Conservation (phyloP, 306 rosid species). For the Sophora flavescens region DNA sequence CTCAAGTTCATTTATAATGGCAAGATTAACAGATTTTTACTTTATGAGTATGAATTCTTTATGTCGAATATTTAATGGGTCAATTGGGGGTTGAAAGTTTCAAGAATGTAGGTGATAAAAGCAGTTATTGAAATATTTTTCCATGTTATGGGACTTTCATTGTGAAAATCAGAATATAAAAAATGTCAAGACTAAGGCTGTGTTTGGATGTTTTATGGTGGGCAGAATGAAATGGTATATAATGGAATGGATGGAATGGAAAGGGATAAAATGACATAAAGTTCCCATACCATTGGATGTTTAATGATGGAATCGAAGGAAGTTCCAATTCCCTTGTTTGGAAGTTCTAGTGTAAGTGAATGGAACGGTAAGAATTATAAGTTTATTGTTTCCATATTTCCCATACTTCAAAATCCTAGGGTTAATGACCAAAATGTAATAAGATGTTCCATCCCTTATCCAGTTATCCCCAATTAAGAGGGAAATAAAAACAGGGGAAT, state of each 20-base stretch:
- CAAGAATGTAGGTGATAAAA: neutral
- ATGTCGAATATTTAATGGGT: constrained; percentile 18
- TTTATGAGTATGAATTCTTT: neutral
- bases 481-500: neutral
- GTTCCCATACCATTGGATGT: constrained; percentile 23
- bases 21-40: neutral
- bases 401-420: neutral
- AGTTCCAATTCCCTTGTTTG: neutral
- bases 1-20: constrained; percentile 8
- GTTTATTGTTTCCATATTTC: constrained; percentile 5
- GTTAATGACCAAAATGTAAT: no score
- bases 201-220: neutral
- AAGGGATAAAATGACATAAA: constrained; percentile 18
- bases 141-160: neutral
- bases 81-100: neutral
- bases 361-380: neutral
- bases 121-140: neutral
- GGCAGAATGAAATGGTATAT: neutral
- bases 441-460: neutral
- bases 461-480: constrained; percentile 21
- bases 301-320: constrained; percentile 15
- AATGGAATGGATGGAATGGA: neutral
- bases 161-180: neutral
- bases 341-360: neutral
- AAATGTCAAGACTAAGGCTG: neutral